These are phyloP conservation scores for Ogataea hybrid DNA, from an alignment of 1,139 yeast genomes.

Conservation along the genomic window DNA sequence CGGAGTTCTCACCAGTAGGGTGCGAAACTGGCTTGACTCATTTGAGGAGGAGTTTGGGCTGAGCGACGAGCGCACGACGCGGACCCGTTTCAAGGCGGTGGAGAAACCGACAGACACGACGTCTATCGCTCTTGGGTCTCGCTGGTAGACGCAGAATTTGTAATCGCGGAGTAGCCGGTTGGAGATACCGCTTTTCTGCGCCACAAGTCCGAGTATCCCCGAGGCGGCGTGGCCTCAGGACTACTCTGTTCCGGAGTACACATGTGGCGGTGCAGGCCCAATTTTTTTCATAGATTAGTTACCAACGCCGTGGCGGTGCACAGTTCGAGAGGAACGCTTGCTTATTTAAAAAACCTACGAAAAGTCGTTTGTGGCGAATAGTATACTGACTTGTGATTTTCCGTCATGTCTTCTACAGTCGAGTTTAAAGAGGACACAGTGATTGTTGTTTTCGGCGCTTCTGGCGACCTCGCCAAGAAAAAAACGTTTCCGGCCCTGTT, in stretches of 20 bases:
- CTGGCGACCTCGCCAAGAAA: constrained; percentile 96
- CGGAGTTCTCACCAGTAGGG: constrained; percentile 12
- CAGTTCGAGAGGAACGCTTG: constrained; percentile 1
- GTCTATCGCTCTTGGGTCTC: constrained; percentile 32
- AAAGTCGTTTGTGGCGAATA: constrained; percentile 5
- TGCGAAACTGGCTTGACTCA: constrained; percentile 33
- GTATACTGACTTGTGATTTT: neutral
- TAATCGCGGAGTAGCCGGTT: neutral
- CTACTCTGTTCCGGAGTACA: constrained; percentile 5
- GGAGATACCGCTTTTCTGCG: constrained; percentile 11
- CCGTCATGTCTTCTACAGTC: constrained; percentile 16
- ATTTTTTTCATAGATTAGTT: neutral
- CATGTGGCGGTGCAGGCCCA: constrained; percentile 5
- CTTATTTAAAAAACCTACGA: constrained; percentile 3
- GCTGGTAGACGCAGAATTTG: constrained; percentile 29
- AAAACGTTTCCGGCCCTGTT: constrained; percentile 85
- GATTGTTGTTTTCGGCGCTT: constrained; percentile 91
- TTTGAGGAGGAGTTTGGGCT: constrained; percentile 38
- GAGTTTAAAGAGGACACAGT: constrained; percentile 61
- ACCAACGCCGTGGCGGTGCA: constrained; percentile 6
- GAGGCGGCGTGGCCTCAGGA: constrained; percentile 3
- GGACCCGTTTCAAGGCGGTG: constrained; percentile 49
- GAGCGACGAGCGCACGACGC: constrained; percentile 38
- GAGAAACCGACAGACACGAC: constrained; percentile 52
- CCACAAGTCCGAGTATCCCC: constrained; percentile 10